Evolutionary conservation across 331 rosid species (phyloP), one percentile per base, ranked within the genome.

Genomic region (Cucumis variabilis): DNA sequence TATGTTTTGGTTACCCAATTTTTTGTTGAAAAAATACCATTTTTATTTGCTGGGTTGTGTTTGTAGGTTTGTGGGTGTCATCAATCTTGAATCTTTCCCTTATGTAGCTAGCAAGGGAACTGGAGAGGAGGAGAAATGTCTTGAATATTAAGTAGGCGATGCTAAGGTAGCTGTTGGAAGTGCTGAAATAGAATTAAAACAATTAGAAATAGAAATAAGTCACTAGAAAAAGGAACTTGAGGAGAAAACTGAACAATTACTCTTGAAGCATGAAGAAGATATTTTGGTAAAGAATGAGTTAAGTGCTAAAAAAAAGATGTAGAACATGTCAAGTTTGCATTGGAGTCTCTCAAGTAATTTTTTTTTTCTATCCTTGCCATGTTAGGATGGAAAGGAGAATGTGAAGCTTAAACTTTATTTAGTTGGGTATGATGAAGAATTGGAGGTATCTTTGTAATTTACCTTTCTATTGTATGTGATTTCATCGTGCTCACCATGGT

Each of bases 51-150:
- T n/a, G n/a, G n/a, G n/a, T n/a, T n/a, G n/a, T n/a, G n/a, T n/a
- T n/a, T n/a, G n/a, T n/a, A n/a, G n/a, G n/a, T n/a, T n/a, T n/a
- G n/a, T n/a, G n/a, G n/a, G n/a, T n/a, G n/a, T n/a, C n/a, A n/a
- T n/a, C n/a, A n/a, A n/a, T n/a, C n/a, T n/a, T n/a, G n/a, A n/a
- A n/a, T n/a, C n/a, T n/a, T n/a, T n/a, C n/a, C n/a, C n/a, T n/a
- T n/a, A n/a, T n/a, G n/a, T 95, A 84, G 98, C 96, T 58, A 98
- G 99, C 48, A 97, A 97, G 92, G 93, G 96, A 89, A 92, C 93
- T 86, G 98, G 98, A 88, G 89, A 93, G 74, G 99, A 97, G 90
- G 98, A 97, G 91, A 96, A 97, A 90, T 94, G 98, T 89, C 89
- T 97, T 69, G 96, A 96, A 93, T 98, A 94, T 89, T 98, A 97